Base-by-base conservation (phyloP, 352 stramenopile genomes). In the Pythium phragmiticola region DNA sequence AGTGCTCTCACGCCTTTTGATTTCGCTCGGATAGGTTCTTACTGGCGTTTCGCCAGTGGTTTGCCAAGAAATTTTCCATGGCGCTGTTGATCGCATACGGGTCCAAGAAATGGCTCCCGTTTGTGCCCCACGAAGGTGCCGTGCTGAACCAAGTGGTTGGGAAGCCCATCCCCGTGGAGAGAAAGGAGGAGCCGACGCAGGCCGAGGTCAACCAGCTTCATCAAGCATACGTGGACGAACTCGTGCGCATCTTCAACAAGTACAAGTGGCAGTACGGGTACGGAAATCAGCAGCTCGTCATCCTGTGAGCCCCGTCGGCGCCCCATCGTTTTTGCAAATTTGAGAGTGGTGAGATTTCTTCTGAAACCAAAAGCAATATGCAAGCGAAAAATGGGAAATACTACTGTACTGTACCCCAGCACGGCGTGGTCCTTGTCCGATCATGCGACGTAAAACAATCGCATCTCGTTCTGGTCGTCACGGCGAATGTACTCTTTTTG, bases 401-500 rank as follows among this genome's bases (percentile, higher is more conserved):
- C 12, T 54, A 60, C n/a, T 46, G 50, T 46, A 60, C 26, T 13
- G 42, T 23, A 39, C 26, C 26, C 4, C 26, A 57, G 16, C 30
- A 53, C 34, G 16, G 45, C 28, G 19, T 48, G 51, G 16, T 58
- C 19, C 11, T 17, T 21, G 13, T 9, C 11, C 45, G 7, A 9
- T 41, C 57, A 92, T 43, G 84, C 84, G 23, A 93, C 82, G 50
- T 93, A 93, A 13, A 90, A 54, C 64, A 88, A 75, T 23, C 82
- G 79, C 43, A 74, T 69, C 30, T 83, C 57, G 50, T 89, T 75
- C 16, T 67, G 74, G 12, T 91, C 82, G 61, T 90, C 80, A 37
- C 80, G 84, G 21, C 78, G 77, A 26, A 93, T 39, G 39, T 91
- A 95, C 39, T 95, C 87, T 67, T 95, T 95, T 55, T 93, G 76